Evolutionary conservation across 768 basidiomycete genomes (phyloP), one percentile per base, ranked within the genome.

Genomic region (Collybia sp.): DNA sequence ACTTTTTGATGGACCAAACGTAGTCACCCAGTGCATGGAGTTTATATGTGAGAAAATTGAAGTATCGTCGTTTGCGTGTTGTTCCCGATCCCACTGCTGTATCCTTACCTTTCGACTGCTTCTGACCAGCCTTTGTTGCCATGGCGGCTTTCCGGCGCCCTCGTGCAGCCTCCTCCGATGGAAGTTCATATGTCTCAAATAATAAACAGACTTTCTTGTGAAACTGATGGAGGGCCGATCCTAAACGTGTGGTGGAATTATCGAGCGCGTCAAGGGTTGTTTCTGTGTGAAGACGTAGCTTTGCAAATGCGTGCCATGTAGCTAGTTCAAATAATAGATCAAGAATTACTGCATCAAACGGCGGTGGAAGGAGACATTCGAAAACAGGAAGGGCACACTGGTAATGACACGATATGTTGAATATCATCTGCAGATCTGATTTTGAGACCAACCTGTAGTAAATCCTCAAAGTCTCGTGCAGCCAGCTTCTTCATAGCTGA

Each of bases 301-400:
- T 72, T 0, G 58, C 65, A 4, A 61, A 46, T 0, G 49, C 60
- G 53, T 70, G 67, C 70, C 69, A 72, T 15, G 55, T 58, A 3
- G 55, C 57, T 2, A 62, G 48, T 1, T 42, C 45, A 47, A 64
- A 69, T 0, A 69, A 39, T 0, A 71, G 45, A 2, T 52, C 50
- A 4, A 52, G 43, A 0, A 67, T 42, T 1, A 53, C 40, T 2
- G 25, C 12, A 19, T 69, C 49, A 15, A 68, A 53, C 0, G 20
- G 20, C 0, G 44, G 18, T 2, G 57, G 59, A 0, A 72, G 51
- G 0, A 70, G 54, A 0, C 62, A 65, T 11, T 71, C 63, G n/a
- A 72, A 70, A 0, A 56, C 64, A 0, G 71, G 70, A 2, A 71
- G 56, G 0, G 64, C 53, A 42, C 67, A 68, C 69, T 71, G 42